Base-by-base conservation (phyloP, 345 rosid species). In the Clausena lansium region DNA sequence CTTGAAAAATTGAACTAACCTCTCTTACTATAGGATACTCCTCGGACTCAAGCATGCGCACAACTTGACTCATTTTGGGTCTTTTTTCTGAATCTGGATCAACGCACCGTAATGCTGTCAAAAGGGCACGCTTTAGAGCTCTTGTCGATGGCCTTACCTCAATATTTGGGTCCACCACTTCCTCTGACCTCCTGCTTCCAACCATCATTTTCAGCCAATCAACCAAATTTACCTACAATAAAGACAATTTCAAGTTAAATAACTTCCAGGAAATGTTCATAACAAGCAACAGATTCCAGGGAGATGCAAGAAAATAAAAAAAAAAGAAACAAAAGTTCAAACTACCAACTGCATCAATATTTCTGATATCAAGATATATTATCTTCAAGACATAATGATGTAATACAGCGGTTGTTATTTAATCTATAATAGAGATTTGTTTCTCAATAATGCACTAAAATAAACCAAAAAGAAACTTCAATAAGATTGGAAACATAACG, bases 161-260 rank as follows among this genome's bases (percentile, higher is more conserved):
- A 0, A 97, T 95, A 78, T 88, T 90, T 9, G 97, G 98, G 80
- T 97, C 99, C 25, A 94, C 83, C 72, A 94, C 98, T 86, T 94
- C 98, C 75, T 97, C 98, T 22, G 99, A 93, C 71, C 93, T 86
- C 85, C 98, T 86, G 78, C 83, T 92, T 71, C 95, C 98, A 4
- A 97, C 98, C 98, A 96, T 96, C 98, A 94, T 91, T 88, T 96
- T 96, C 79, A 94, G 85, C 99, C 99, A 96, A 81, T 96, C 98
- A 20, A 96, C 98, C 77, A 96, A 88, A 90, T 96, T 91, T 69
- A 96, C 98, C 99, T 96, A 81, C 75, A 81, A 83, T 24, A 67
- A 80, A 20, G 33, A 70, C 36, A 9, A 58, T 67, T 36, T 64
- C 70, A 71, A 17, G 30, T 66, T 67, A 7, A 38, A 59, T 47